Evolutionary conservation across 768 basidiomycete genomes (phyloP), one percentile per base, ranked within the genome.

Genomic region (Russula dissimulans): DNA sequence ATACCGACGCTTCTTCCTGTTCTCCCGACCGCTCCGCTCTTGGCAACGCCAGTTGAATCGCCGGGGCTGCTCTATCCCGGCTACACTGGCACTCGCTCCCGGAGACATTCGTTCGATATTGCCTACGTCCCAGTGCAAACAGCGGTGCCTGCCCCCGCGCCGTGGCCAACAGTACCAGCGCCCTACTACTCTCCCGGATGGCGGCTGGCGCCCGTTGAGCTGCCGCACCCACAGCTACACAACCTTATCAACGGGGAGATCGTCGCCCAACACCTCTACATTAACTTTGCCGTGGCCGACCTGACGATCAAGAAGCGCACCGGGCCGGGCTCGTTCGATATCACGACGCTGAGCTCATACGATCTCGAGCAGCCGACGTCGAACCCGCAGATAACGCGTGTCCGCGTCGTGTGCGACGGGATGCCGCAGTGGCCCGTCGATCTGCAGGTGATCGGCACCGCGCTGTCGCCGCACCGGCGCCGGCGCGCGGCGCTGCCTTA

Each of bases 391-490:
- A 60, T 64, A 54, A 59, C 58, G 56, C 65, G 63, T 53, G 53
- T 64, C 10, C 59, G 61, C 5, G 34, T 66, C 44, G 32, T 64
- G 8, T 66, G 65, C 54, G 65, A 66, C 32, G 17, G 29, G 22
- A 60, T 58, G 26, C 59, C 63, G 5, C 65, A 66, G 45, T 66
- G 65, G 65, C 65, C 65, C 41, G 34, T 64, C 42, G 63, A 64
- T 14, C 14, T 65, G 46, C 56, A 45, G 5, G 63, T 66, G 3
- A 31, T 48, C 29, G 65, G 65, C 31, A 64, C 63, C 6, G n/a
- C 59, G 41, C 56, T 66, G 3, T 32, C 53, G 12, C 65, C 65
- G 3, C 55, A 49, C 26, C 64, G 65, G 48, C 54, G 54, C 12
- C 18, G 34, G 9, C 65, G 65, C 59, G 15, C 59, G 1, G 42